Conservation (phyloP, 805 yeast species). For the Sugiyamaella qingdaonensis region DNA sequence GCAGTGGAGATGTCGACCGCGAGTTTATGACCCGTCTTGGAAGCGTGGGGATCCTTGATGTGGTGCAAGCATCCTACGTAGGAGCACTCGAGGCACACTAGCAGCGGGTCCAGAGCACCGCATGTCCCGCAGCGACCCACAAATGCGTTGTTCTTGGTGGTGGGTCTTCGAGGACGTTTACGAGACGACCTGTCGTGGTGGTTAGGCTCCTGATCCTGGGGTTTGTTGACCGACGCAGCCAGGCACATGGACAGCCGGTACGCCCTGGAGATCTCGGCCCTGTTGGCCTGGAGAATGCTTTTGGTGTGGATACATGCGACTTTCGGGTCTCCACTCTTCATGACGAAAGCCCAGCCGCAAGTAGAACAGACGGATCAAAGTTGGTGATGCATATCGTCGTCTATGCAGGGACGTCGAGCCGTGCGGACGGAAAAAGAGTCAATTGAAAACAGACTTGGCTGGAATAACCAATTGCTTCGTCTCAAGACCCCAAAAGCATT, state of each 20-base stretch:
- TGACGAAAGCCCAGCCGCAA: background rate
- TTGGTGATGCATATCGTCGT: background rate
- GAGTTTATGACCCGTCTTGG: slow-evolving; percentile 32
- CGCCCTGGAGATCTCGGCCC: background rate
- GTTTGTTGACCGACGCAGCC: background rate
- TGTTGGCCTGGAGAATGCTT: background rate
- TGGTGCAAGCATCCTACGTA: slow-evolving; percentile 18
- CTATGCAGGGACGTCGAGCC: background rate
- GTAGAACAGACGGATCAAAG: background rate
- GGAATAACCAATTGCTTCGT: no score
- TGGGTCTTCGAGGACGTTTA: no score
- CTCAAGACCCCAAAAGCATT: no score
- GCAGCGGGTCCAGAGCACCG: slow-evolving; percentile 2
- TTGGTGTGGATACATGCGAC: background rate
- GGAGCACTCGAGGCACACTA: slow-evolving; percentile 22
- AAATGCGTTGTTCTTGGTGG: background rate
- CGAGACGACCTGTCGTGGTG: no score
- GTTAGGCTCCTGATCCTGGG: background rate
- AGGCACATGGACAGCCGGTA: background rate
- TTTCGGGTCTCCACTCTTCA: background rate
- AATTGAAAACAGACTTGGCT: no score
- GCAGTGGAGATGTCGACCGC: slow-evolving; percentile 57
- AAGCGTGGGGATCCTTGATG: slow-evolving; percentile 11
- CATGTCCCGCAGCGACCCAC: slow-evolving; percentile 10
- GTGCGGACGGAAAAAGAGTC: no score